These are phyloP conservation scores for Xanthoconium stramineum DNA, from an alignment of 768 basidiomycete genomes.

Conservation along the genomic window DNA sequence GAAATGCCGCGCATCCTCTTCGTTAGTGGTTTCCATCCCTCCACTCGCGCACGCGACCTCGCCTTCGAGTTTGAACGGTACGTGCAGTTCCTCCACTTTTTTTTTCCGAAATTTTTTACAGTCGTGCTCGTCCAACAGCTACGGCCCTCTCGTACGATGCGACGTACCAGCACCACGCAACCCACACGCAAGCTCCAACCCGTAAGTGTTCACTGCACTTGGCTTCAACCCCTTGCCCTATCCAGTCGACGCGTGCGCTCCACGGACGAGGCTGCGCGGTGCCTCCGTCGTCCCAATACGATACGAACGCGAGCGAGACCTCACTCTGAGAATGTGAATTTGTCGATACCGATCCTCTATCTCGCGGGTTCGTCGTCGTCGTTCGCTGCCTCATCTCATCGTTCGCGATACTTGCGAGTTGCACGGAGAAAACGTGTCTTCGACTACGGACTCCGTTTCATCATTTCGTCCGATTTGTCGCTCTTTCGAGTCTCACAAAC, in stretches of 20 bases:
- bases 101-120: slow-evolving; percentile 1
- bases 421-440: slow-evolving; percentile 28
- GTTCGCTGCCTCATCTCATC: slow-evolving; percentile 18
- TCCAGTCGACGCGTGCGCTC: slow-evolving; percentile 39
- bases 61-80: slow-evolving; percentile 88
- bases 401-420: slow-evolving; percentile 25
- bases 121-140: slow-evolving; percentile 43
- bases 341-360: slow-evolving; percentile 30
- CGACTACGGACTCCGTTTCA: slow-evolving; percentile 24
- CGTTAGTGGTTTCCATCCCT: slow-evolving; percentile 80
- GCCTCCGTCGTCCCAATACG: slow-evolving; percentile 23
- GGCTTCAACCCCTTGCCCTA: slow-evolving; percentile 32
- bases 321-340: slow-evolving; percentile 16
- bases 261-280: slow-evolving; percentile 27
- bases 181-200: slow-evolving; percentile 67
- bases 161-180: slow-evolving; percentile 88
- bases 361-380: slow-evolving; percentile 32
- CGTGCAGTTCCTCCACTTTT: slow-evolving; percentile 11
- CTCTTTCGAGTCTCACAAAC: slow-evolving; percentile 36
- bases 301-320: slow-evolving; percentile 32
- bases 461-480: slow-evolving; percentile 32
- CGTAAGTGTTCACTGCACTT: slow-evolving; percentile 57
- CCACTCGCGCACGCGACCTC: slow-evolving; percentile 80
- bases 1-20: slow-evolving; percentile 80
- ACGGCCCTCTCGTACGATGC: slow-evolving; percentile 80